Base-by-base conservation (phyloP, 2,329 filamentous ascomycete genomes). In the Colletotrichum filicis region DNA sequence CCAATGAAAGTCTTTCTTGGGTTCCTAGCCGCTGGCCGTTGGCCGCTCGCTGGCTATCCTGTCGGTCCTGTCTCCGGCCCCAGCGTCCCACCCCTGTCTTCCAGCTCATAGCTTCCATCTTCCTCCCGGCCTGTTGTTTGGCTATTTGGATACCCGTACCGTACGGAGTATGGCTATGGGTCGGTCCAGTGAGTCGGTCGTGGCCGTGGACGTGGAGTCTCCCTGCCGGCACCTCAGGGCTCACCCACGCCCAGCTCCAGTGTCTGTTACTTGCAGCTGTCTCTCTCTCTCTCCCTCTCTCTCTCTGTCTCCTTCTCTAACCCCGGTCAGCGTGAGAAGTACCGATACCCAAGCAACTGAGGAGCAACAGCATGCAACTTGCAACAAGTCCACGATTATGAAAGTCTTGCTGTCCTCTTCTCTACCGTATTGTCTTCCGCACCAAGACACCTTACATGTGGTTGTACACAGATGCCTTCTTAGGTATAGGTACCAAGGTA, bases 11-110 rank as follows among this genome's bases (percentile, higher is more conserved):
- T 30, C 52, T 28, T 56, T 30, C 59, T 49, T 49, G 42, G 42
- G 42, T 37, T 32, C 16, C 61, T 57, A 68, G 61, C 57, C 64
- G 68, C 65, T 68, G 69, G 58, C 37, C 37, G 37, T 42, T 42
- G 37, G 37, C 37, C 58, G 42, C 26, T 26, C 58, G 42, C 26
- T 35, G 62, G 35, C 49, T 71, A 8, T 53, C 59, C 52, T 59
- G 66, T 55, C 66, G 53, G 69, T 69, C 69, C 53, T 69, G 66
- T 42, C 59, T 59, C 66, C 66, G 66, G 70, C 28, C 66, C 56
- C 69, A 46, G 62, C 42, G 16, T 37, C 37, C 5, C 58, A 53
- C 53, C 69, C 69, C 58, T 68, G 68, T 46, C 19, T 62, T 53
- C 49, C 24, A 55, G 42, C 61, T 56, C 37, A 42, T 14, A 42